Evolutionary conservation across 2,329 filamentous ascomycete genomes (phyloP).

Genomic region (Neonectria ditissima): DNA sequence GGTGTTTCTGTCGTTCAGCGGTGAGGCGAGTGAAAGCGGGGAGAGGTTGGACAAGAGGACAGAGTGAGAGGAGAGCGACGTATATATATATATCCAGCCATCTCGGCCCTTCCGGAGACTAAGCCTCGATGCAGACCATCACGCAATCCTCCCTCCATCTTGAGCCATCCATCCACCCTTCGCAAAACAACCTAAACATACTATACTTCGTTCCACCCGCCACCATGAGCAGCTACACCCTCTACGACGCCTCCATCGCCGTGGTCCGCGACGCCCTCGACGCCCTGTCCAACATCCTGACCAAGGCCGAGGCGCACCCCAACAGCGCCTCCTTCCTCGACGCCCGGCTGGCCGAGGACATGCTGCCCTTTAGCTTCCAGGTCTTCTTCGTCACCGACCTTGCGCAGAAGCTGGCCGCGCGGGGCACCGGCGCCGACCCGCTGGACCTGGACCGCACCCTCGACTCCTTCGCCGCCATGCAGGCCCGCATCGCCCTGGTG

Average conservation of each 20-base stretch:
- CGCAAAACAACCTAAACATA: too few relatives aligned
- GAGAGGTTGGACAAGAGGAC: background rate
- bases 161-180: constrained; percentile 6
- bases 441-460: constrained; percentile 44
- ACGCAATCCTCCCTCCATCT: constrained; percentile 31
- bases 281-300: constrained; percentile 50
- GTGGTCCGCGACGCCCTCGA: constrained; percentile 48
- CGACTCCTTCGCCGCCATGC: constrained; percentile 50
- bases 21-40: constrained; percentile 16
- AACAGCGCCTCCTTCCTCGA: constrained; percentile 47
- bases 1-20: constrained; percentile 24
- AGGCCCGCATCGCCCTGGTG: constrained; percentile 49
- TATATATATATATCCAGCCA: constrained; percentile 35
- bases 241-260: constrained; percentile 56
- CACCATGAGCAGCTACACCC: constrained; percentile 54
- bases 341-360: constrained; percentile 54
- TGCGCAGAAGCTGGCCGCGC: constrained; percentile 49
- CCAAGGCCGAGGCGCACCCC: constrained; percentile 51
- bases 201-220: too few relatives aligned
- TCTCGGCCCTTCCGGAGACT: constrained; percentile 9
- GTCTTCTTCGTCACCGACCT: constrained; percentile 49
- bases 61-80: constrained; percentile 5
- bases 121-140: constrained; percentile 26
- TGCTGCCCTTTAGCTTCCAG: constrained; percentile 58
- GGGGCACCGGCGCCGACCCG: constrained; percentile 49